Conservation (phyloP, 2,329 filamentous ascomycete species). For the Aplosporella prunicola region DNA sequence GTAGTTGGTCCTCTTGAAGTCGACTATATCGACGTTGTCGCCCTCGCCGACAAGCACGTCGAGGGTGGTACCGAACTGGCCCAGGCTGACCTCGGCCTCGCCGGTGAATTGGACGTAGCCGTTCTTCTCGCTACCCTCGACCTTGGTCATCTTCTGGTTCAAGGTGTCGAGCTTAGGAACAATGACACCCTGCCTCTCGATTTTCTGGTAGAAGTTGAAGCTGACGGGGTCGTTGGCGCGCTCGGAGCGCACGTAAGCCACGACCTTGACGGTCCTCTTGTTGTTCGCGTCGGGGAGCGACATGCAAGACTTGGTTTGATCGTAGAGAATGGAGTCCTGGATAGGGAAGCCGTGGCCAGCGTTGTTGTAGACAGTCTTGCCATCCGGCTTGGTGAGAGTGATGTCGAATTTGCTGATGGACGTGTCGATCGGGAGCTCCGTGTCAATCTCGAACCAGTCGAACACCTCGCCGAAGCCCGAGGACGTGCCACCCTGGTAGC, state of each 20-base stretch:
- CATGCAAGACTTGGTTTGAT: not conserved
- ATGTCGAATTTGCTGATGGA: slow-evolving; percentile 1
- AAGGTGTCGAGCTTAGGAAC: not conserved
- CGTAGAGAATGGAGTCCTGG: not conserved
- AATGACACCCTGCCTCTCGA: not conserved
- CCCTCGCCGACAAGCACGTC: slow-evolving; percentile 4
- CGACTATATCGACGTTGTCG: not conserved
- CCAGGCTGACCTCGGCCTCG: not conserved
- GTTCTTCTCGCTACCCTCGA: not conserved
- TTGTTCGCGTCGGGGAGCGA: not conserved
- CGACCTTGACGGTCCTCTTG: not conserved
- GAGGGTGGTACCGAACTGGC: slow-evolving; percentile 3
- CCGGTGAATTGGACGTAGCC: not conserved
- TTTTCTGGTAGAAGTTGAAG: not conserved
- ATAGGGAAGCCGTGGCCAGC: slow-evolving; percentile 1
- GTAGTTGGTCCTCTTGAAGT: slow-evolving; percentile 2
- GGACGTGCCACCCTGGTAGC: not conserved
- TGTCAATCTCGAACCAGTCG: slow-evolving; percentile 8
- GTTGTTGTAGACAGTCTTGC: not conserved
- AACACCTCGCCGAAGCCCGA: slow-evolving; percentile 4
- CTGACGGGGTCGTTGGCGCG: not conserved
- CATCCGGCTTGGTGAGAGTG: not conserved
- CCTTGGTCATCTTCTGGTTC: not conserved
- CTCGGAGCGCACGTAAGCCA: not conserved
- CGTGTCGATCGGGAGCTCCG: not conserved